phyloP scores from a whole-genome alignment of 345 rosid species.

The Sonneratia alba region DNA sequence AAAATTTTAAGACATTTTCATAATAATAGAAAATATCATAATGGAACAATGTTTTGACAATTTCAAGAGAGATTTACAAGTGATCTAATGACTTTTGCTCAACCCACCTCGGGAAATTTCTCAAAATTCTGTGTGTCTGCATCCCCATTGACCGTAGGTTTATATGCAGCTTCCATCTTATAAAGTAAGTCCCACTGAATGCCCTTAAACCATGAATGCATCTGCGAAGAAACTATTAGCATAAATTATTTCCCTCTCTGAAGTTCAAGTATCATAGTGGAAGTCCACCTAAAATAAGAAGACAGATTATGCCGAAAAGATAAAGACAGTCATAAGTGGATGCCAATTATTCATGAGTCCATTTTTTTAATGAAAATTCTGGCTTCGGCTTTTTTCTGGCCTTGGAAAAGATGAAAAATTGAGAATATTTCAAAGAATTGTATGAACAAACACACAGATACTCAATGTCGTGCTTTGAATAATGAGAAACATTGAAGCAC shows the following conservation, averaged over 20 bases:
- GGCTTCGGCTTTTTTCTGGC: neutral
- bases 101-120: constrained; percentile 91
- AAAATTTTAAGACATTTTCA: neutral
- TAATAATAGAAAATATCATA: neutral
- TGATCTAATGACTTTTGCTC: constrained; percentile 1
- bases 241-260: neutral
- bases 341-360: neutral
- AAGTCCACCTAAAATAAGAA: neutral
- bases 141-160: constrained; percentile 80
- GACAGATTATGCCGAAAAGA: neutral
- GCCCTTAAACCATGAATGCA: constrained; percentile 71
- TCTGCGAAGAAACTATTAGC: constrained; percentile 31
- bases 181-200: constrained; percentile 79
- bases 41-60: neutral
- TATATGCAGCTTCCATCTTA: constrained; percentile 80
- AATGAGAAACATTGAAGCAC: neutral
- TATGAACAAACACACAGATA: neutral
- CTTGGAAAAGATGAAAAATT: neutral
- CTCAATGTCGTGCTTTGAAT: neutral
- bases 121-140: constrained; percentile 95
- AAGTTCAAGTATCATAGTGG: neutral
- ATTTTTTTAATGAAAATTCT: neutral
- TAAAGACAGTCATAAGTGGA: neutral
- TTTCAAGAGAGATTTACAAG: neutral
- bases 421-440: no score